phyloP scores from a whole-genome alignment of 73 alveolate genomes.

The Paramecium pentaurelia region DNA sequence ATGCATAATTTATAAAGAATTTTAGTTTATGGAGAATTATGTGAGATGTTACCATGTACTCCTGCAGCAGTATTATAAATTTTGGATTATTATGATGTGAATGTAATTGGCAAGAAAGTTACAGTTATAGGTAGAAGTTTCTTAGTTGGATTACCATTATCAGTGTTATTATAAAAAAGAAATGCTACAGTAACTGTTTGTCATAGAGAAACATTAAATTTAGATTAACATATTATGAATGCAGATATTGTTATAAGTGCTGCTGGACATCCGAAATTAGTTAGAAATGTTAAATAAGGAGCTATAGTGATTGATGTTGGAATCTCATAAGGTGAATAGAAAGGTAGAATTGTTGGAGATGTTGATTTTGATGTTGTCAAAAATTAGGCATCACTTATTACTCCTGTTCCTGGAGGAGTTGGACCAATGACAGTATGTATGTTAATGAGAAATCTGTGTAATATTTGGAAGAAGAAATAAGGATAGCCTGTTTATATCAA shows the following conservation, averaged over 20 bases:
- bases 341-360: conserved; percentile 54
- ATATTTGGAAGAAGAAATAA: not conserved
- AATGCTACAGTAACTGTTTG: conserved; percentile 57
- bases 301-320: conserved; percentile 82
- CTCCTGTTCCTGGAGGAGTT: conserved; percentile 90
- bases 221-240: conserved; percentile 57
- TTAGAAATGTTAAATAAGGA: conserved; percentile 72
- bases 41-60: conserved; percentile 54
- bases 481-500: not conserved
- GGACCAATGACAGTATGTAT: conserved; percentile 88
- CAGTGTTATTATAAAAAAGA: conserved; percentile 59
- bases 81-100: conserved; percentile 40
- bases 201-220: conserved; percentile 25
- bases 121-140: conserved; percentile 64
- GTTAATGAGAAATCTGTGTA: conserved; percentile 56
- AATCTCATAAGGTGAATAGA: conserved; percentile 54
- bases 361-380: conserved; percentile 49
- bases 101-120: conserved; percentile 56
- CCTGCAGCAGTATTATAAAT: conserved; percentile 54
- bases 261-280: conserved; percentile 68
- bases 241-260: conserved; percentile 84
- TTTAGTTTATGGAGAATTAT: conserved; percentile 25
- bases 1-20: not conserved
- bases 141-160: conserved; percentile 80
- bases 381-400: conserved; percentile 61